phyloP scores from a whole-genome alignment of 2,329 filamentous ascomycete species.

The Lachnellula cervina region DNA sequence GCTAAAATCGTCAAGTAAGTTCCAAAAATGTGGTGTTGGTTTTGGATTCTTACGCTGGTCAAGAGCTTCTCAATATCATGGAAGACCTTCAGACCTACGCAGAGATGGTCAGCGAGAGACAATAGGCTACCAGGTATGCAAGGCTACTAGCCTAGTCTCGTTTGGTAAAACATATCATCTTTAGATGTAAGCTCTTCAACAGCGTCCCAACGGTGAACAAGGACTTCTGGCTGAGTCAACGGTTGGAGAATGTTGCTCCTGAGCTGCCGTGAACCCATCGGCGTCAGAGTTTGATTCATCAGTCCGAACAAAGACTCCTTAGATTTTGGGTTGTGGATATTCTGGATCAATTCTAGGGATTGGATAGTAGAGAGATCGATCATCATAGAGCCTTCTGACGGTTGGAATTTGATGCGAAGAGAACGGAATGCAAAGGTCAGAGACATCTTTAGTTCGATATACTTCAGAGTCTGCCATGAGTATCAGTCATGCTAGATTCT shows the following conservation, averaged over 20 bases:
- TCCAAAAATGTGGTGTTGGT: neutral
- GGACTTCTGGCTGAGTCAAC: conserved; percentile 63
- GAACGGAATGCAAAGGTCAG: conserved; percentile 72
- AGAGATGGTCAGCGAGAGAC: neutral
- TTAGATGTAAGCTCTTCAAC: conserved; percentile 76
- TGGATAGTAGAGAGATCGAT: conserved; percentile 86
- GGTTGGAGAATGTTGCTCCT: conserved; percentile 86
- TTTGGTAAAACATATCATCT: conserved; percentile 77
- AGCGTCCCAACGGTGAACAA: conserved; percentile 72
- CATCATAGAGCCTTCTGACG: conserved; percentile 90
- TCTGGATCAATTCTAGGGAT: conserved; percentile 86
- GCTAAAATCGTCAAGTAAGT: conserved; percentile 39
- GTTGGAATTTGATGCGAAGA: conserved; percentile 78
- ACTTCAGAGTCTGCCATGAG: conserved; percentile 64
- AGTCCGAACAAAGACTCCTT: conserved; percentile 80
- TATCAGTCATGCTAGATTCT: conserved; percentile 4
- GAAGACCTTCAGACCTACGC: conserved; percentile 64
- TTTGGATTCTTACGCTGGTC: conserved; percentile 54
- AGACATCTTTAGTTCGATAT: conserved; percentile 65
- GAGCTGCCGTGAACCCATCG: conserved; percentile 82
- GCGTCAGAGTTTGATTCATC: conserved; percentile 77
- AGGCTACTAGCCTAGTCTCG: conserved; percentile 56
- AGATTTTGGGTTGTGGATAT: conserved; percentile 70
- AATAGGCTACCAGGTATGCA: neutral
- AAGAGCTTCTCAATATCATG: conserved; percentile 76